These are phyloP conservation scores for Sporisorium scitamineum DNA, from an alignment of 1,284 basidiomycete species.

Conservation along the genomic window DNA sequence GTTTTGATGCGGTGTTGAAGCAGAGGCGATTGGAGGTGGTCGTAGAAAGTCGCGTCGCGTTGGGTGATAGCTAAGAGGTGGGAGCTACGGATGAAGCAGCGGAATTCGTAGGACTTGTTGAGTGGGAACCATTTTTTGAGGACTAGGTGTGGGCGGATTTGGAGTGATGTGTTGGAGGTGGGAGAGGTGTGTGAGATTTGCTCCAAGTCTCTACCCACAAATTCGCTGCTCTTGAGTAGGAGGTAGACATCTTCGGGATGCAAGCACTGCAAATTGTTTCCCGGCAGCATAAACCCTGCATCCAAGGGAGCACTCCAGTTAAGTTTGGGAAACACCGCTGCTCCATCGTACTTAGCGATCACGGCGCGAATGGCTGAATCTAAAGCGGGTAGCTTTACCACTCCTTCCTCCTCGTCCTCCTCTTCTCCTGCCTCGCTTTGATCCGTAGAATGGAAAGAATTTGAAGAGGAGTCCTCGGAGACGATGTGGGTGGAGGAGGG, in stretches of 20 bases:
- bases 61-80: slow-evolving; percentile 80
- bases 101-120: slow-evolving; percentile 75
- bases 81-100: slow-evolving; percentile 49
- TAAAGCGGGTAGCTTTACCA: slow-evolving; percentile 72
- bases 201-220: slow-evolving; percentile 83
- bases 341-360: slow-evolving; percentile 77
- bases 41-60: slow-evolving; percentile 83
- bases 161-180: background rate
- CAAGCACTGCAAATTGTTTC: slow-evolving; percentile 87
- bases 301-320: slow-evolving; percentile 72
- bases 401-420: slow-evolving; percentile 41
- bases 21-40: slow-evolving; percentile 75
- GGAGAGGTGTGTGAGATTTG: slow-evolving; percentile 63
- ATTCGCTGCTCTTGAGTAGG: slow-evolving; percentile 91
- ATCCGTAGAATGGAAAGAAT: slow-evolving; percentile 70
- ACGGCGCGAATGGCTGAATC: slow-evolving; percentile 79
- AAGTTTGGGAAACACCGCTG: slow-evolving; percentile 88
- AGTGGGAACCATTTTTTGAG: slow-evolving; percentile 91
- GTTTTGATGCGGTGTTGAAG: slow-evolving; percentile 75
- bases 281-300: slow-evolving; percentile 88
- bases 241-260: slow-evolving; percentile 91
- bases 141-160: slow-evolving; percentile 75
- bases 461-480: background rate
- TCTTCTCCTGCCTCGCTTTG: slow-evolving; percentile 70
- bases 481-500: slow-evolving; percentile 41